phyloP scores from a whole-genome alignment of 345 rosid species.

The Heritiera fomes region DNA sequence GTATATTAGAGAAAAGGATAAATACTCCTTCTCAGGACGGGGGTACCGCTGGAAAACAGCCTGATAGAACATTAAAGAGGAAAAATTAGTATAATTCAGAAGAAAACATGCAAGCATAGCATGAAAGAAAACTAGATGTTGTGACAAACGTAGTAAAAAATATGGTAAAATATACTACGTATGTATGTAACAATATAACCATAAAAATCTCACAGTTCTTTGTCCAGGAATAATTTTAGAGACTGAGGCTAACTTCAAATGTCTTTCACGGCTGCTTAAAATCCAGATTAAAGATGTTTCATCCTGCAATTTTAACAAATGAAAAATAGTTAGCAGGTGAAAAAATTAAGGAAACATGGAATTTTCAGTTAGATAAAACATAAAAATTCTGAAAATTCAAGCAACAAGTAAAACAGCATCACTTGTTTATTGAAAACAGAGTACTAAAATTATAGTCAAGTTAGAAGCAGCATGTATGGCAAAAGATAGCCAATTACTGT shows the following conservation, averaged over 20 bases:
- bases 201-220: slow-evolving; percentile 73
- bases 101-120: slow-evolving; percentile 2
- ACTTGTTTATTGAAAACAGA: background rate
- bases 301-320: slow-evolving; percentile 55
- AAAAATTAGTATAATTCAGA: slow-evolving; percentile 21
- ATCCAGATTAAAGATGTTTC: slow-evolving; percentile 88
- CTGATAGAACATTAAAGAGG: slow-evolving; percentile 43
- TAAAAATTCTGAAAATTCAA: background rate
- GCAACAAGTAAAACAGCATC: background rate
- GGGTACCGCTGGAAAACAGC: slow-evolving; percentile 82
- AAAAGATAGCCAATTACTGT: background rate
- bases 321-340: background rate
- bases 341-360: background rate
- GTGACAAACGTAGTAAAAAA: background rate
- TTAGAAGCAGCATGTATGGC: background rate
- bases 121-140: background rate
- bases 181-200: slow-evolving; percentile 2
- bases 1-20: slow-evolving; percentile 83
- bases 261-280: slow-evolving; percentile 74
- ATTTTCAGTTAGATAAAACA: background rate
- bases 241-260: slow-evolving; percentile 77
- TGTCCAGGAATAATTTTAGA: slow-evolving; percentile 92
- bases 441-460: background rate
- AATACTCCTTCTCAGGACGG: slow-evolving; percentile 82
- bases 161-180: background rate